A percentile compares a stretch with the other conserved stretches of the same genome.
phyloP scores from a whole-genome alignment of 192 early-diverging fungal genomes.

The Pilaira anomala region DNA sequence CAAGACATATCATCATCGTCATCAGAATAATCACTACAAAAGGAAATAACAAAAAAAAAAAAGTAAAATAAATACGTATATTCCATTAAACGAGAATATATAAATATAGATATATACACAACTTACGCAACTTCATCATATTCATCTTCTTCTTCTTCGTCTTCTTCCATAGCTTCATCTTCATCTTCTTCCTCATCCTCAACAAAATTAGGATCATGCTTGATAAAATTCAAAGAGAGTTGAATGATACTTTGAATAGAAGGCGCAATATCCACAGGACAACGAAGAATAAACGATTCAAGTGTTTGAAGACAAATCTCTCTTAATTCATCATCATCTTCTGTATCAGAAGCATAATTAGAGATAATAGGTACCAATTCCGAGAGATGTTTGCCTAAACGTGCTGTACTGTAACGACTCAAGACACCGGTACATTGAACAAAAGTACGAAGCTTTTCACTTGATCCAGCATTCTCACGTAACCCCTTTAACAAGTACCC shows the following conservation, averaged over 20 bases:
- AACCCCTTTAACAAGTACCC: conserved; percentile 52
- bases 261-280: conserved; percentile 69
- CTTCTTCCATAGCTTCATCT: conserved; percentile 57
- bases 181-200: conserved; percentile 60
- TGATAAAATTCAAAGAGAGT: conserved; percentile 62
- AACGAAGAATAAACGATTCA: conserved; percentile 74
- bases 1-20: conserved; percentile 88
- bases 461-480: conserved; percentile 44
- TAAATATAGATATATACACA: conserved; percentile 41
- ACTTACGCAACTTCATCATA: conserved; percentile 59
- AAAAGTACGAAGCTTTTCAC: conserved; percentile 70
- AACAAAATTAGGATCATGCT: conserved; percentile 85
- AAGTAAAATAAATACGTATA: not conserved
- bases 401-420: conserved; percentile 68
- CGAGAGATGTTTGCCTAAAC: conserved; percentile 64
- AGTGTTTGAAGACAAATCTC: conserved; percentile 80
- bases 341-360: conserved; percentile 46
- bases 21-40: conserved; percentile 66
- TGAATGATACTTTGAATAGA: conserved; percentile 58
- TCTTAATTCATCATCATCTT: conserved; percentile 77
- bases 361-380: conserved; percentile 61
- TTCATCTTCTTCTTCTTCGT: conserved; percentile 53
- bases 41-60: too few relatives aligned
- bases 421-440: conserved; percentile 70
- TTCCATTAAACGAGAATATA: too few relatives aligned